These are phyloP conservation scores for Acmispon strigosus DNA, from an alignment of 306 rosid species.

Conservation along the genomic window DNA sequence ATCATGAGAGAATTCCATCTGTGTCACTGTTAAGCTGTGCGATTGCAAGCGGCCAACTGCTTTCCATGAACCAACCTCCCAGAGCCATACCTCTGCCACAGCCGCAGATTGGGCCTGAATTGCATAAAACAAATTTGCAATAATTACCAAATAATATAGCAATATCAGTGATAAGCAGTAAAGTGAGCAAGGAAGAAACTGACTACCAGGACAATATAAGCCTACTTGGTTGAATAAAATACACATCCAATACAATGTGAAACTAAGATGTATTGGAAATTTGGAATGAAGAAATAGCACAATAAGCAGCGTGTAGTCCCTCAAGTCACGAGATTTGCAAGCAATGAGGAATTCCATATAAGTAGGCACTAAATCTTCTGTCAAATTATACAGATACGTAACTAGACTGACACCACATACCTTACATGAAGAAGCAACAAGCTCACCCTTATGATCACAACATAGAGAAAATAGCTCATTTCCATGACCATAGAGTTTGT, in stretches of 20 bases:
- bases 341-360: neutral
- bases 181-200: neutral
- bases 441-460: constrained; percentile 77
- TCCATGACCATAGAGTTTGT: constrained; percentile 97
- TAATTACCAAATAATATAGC: neutral
- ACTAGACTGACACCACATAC: constrained; percentile 36
- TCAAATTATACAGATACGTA: neutral
- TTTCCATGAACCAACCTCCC: constrained; percentile 95
- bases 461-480: constrained; percentile 86
- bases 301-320: neutral
- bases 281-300: neutral
- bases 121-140: neutral
- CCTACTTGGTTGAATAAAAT: neutral
- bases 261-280: neutral
- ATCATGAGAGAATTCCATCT: constrained; percentile 82
- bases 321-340: neutral
- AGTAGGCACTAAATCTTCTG: neutral
- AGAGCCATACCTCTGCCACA: constrained; percentile 90
- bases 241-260: neutral
- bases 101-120: constrained; percentile 81
- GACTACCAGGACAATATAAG: neutral
- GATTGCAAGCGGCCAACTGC: constrained; percentile 74
- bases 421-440: constrained; percentile 96
- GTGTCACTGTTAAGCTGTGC: constrained; percentile 87
- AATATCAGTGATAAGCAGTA: neutral